phyloP scores from a whole-genome alignment of 768 basidiomycete genomes.

The Epithele typhae region DNA sequence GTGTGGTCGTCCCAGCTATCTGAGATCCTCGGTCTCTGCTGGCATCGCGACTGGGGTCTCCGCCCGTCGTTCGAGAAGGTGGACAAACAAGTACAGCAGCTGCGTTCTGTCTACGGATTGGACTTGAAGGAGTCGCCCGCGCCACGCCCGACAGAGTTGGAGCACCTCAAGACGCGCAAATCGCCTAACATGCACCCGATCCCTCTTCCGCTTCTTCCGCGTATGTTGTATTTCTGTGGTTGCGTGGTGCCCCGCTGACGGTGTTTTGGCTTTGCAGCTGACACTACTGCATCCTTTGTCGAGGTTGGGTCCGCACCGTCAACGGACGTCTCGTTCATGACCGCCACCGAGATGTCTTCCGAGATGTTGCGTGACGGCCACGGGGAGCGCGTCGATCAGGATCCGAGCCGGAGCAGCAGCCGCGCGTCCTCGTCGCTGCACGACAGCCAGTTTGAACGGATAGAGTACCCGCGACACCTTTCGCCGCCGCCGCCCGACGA shows the following conservation, averaged over 20 bases:
- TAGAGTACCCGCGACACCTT: constrained; percentile 13
- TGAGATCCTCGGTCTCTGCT: constrained; percentile 53
- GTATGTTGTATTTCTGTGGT: constrained; percentile 3
- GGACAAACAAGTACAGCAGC: constrained; percentile 38
- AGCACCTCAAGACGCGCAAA: constrained; percentile 16
- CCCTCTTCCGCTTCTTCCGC: constrained; percentile 17
- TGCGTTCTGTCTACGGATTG: constrained; percentile 38
- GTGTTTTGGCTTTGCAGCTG: constrained; percentile 9
- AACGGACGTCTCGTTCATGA: constrained; percentile 16
- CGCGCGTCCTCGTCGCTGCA: constrained; percentile 10
- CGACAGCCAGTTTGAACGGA: constrained; percentile 3
- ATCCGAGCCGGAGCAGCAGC: constrained; percentile 9
- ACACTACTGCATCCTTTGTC: constrained; percentile 13
- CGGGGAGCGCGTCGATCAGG: not conserved
- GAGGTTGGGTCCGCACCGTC: constrained; percentile 14
- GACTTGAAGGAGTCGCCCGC: constrained; percentile 31
- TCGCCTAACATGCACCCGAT: constrained; percentile 26
- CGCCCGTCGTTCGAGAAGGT: constrained; percentile 53
- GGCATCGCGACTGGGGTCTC: constrained; percentile 47
- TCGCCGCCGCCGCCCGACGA: constrained; percentile 17
- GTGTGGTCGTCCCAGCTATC: constrained; percentile 15
- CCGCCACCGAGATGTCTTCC: constrained; percentile 12
- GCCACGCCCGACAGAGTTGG: constrained; percentile 20
- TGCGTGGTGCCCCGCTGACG: no score
- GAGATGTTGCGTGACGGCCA: constrained; percentile 7